Evolutionary conservation across 306 rosid genomes (phyloP), one percentile per base, ranked within the genome.

Genomic region (Sindora glabra): DNA sequence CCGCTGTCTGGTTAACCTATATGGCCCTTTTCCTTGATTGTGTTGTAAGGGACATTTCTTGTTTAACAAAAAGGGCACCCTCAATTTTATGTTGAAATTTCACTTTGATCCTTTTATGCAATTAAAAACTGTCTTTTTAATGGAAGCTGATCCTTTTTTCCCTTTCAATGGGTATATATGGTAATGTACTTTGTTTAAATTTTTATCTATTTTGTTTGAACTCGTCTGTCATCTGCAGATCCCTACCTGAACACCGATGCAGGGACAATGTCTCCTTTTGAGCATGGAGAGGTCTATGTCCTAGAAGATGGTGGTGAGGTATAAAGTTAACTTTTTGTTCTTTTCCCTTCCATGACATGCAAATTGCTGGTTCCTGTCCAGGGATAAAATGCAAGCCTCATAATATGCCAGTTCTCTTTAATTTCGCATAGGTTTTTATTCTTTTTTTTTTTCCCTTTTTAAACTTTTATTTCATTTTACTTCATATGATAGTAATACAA

Each of bases 261-360:
- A 0, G 94, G 96, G 39, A 85, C 94, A 38, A 88, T 88, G 96
- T 85, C 96, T 63, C 94, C 96, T 47, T 88, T 88, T 61, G 89
- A 85, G 72, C 96, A 88, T 40, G 89, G 96, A 49, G 96, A 88
- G 69, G 96, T 88, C 45, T 88, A 80, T 61, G 96, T 88, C 71
- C 69, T 88, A 57, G 96, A 88, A 32, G 96, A 88, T 60, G 96
- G 94, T 0, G 96, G 96, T 0, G 96, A 88, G 96, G 96, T 88
- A 85, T 73, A 65, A 14, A 44, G 10, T 49, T 24, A 17, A 9
- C 32, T 6, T 27, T 27, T 27, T 27, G 6, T 27, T 27, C 32
- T 27, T 27, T 27, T n/a, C n/a, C n/a, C n/a, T n/a, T n/a, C n/a
- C n/a, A n/a, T n/a, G n/a, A n/a, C n/a, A n/a, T n/a, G n/a, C n/a